Evolutionary conservation across 73 alveolate species (phyloP), one percentile per base, ranked within the genome.

Genomic region (Paramecium sexaurelia): DNA sequence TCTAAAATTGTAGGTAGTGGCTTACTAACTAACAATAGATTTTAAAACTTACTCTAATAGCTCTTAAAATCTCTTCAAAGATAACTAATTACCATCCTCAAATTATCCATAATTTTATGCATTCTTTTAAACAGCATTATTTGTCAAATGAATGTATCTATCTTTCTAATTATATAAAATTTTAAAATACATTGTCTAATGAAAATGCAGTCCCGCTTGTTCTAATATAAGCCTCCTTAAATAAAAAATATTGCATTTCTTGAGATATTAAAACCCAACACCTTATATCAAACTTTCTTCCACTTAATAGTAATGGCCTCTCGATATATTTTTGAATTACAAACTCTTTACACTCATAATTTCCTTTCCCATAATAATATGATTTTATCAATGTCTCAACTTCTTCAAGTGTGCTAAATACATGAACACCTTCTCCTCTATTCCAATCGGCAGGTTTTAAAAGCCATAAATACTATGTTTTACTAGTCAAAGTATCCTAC

Each of bases 281-380:
- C 92, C 99, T 95, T 84, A 98, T 95, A 92, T 98, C 99, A 91
- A 97, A 98, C 82, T 98, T 98, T 66, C 99, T 95, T 51, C 94
- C 93, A 9, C 94, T 82, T 43, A 97, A 90, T 71, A 98, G 93
- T 55, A 98, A 68, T 7, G 99, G 99, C 84, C 95, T 96, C 87
- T 96, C 99, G 35, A 98, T 97, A 82, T 98, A 98, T 90, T 98
- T 97, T 92, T 98, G 96, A 35, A 98, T 92, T 19, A 98, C 93
- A 55, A 96, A 96, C 87, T 93, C 92, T 33, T 83, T 92, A 56
- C 84, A 87, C 84, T 92, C 92, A 20, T 85, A 20, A 24, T 73
- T 35, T 9, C 85, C 69, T 55, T 82, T 75, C 4, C 78, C 83
- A 69, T 47, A 8, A 47, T 43, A 82, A 36, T 37, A 40, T 24